A percentile compares a stretch with the other conserved stretches of the same genome.
Evolutionary conservation across 2,329 filamentous ascomycete genomes (phyloP).

Genomic region (Mollisia scopiformis): DNA sequence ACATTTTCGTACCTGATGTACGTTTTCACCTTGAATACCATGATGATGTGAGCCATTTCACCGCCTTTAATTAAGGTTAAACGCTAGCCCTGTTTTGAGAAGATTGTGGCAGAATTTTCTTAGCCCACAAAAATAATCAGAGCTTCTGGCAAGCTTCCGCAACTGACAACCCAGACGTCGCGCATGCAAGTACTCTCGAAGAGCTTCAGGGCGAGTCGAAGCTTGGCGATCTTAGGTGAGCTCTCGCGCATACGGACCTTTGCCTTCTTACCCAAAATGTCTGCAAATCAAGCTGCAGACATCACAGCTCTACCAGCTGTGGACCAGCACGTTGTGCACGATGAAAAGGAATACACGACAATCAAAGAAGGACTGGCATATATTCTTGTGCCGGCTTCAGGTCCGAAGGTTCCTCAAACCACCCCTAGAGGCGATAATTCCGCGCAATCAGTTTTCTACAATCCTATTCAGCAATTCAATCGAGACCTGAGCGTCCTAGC

Average conservation of each 20-base stretch:
- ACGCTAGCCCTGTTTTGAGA: not conserved
- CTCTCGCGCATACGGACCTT: not conserved
- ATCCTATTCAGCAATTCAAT: slow-evolving; percentile 99
- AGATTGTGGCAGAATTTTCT: not conserved
- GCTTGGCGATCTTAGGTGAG: not conserved
- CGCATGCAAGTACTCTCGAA: not conserved
- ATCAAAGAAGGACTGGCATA: slow-evolving; percentile 70
- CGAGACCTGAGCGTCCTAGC: slow-evolving; percentile 91
- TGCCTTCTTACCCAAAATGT: not conserved
- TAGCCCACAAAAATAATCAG: too few species aligned
- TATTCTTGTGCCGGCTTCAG: slow-evolving; percentile 63
- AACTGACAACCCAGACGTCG: not conserved
- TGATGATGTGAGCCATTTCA: too few species aligned
- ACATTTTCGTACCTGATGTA: too few species aligned
- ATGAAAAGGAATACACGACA: slow-evolving; percentile 58
- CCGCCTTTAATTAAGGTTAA: too few species aligned
- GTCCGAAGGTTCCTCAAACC: slow-evolving; percentile 48
- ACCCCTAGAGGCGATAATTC: slow-evolving; percentile 56
- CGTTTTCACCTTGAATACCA: too few species aligned
- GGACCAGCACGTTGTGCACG: slow-evolving; percentile 42
- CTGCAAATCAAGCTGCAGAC: slow-evolving; percentile 14
- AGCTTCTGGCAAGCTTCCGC: too few species aligned
- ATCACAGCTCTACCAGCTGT: slow-evolving; percentile 34
- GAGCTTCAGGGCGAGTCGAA: not conserved
- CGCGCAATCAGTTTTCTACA: slow-evolving; percentile 90